These are phyloP conservation scores for Lodderomyces orthopsilosis DNA, from an alignment of 1,139 yeast genomes.

Conservation along the genomic window DNA sequence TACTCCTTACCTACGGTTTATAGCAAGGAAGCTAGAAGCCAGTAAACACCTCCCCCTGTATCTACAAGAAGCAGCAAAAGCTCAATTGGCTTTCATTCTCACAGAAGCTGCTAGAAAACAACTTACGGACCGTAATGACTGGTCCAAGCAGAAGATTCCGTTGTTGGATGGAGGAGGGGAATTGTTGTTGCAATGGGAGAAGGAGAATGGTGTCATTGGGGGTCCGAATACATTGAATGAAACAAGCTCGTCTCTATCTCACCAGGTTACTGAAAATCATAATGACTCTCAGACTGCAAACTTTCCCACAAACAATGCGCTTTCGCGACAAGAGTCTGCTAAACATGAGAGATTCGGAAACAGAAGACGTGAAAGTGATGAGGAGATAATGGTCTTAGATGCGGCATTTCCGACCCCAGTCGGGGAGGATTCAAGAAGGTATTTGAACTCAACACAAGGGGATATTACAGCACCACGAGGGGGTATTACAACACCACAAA, in stretches of 20 bases:
- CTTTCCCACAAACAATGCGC: background rate
- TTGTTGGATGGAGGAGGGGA: slow-evolving; percentile 29
- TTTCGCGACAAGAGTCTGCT: background rate
- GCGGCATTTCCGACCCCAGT: background rate
- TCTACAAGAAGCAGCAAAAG: slow-evolving; percentile 23
- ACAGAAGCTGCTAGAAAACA: slow-evolving; percentile 44
- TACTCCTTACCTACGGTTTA: background rate
- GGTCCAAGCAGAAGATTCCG: slow-evolving; percentile 60
- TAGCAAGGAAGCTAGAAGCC: background rate
- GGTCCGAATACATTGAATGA: background rate
- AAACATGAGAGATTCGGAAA: background rate
- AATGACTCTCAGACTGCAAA: background rate
- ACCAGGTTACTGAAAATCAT: background rate
- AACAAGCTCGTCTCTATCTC: background rate
- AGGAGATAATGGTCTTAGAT: background rate
- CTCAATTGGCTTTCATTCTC: slow-evolving; percentile 29
- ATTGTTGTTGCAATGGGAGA: slow-evolving; percentile 10
- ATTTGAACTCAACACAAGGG: background rate
- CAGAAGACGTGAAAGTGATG: background rate
- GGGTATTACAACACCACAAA: background rate
- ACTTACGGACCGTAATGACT: slow-evolving; percentile 53
- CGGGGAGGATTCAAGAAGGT: background rate
- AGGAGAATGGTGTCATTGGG: background rate
- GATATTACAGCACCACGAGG: background rate
- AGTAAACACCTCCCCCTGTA: slow-evolving; percentile 6